Evolutionary conservation across 2,329 filamentous ascomycete species (phyloP).

Genomic region (Colletotrichum liaoningense): DNA sequence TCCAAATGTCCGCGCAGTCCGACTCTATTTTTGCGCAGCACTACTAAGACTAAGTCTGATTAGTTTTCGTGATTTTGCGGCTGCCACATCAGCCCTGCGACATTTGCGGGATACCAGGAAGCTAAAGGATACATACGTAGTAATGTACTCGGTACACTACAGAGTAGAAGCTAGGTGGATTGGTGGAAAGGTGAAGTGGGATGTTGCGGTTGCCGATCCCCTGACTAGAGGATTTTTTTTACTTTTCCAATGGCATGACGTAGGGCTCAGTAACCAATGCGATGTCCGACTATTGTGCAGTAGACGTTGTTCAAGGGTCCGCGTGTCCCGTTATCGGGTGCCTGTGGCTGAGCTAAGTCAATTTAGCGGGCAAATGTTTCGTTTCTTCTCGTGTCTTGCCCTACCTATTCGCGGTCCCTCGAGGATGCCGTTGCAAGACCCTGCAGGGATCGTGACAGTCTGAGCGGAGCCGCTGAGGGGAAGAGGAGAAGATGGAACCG

Average conservation of each 20-base stretch:
- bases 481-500: background rate
- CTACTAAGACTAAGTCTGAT: background rate
- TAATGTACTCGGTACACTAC: no score
- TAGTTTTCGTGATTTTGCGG: background rate
- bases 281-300: background rate
- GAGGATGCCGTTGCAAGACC: slow-evolving; percentile 7
- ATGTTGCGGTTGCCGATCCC: slow-evolving; percentile 1
- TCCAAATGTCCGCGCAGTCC: background rate
- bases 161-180: background rate
- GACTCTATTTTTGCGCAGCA: background rate
- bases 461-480: slow-evolving; percentile 19
- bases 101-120: background rate
- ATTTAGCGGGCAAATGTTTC: slow-evolving; percentile 24
- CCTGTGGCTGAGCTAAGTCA: slow-evolving; percentile 28
- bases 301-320: slow-evolving; percentile 1
- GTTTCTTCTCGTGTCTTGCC: slow-evolving; percentile 12
- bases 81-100: slow-evolving; percentile 1
- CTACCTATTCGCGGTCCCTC: background rate
- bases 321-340: slow-evolving; percentile 23
- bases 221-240: slow-evolving; percentile 7
- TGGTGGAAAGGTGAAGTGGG: no score
- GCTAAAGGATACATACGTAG: no score
- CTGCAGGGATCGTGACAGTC: slow-evolving; percentile 15
- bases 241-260: slow-evolving; percentile 13
- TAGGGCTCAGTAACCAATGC: slow-evolving; percentile 10